These are phyloP conservation scores for Venturia oleaginea DNA, from an alignment of 2,329 filamentous ascomycete species.

Conservation along the genomic window DNA sequence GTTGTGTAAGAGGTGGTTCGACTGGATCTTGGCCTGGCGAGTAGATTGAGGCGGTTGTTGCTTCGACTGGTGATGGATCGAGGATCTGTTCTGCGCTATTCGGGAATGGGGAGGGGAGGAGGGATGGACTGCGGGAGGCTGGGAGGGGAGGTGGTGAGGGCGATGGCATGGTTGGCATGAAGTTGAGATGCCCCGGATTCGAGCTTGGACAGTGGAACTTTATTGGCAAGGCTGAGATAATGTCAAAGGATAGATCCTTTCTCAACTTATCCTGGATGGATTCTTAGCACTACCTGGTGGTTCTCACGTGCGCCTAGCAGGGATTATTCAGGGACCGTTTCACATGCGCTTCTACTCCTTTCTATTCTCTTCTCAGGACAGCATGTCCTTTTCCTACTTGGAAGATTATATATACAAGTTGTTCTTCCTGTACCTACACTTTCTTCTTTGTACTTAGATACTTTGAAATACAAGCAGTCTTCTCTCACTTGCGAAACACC, in stretches of 20 bases:
- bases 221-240: conserved; percentile 4
- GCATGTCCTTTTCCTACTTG: too few relatives aligned
- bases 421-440: too few relatives aligned
- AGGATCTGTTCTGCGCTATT: conserved; percentile 1
- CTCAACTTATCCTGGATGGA: too few relatives aligned
- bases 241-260: neutral
- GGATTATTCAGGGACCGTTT: too few relatives aligned
- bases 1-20: conserved; percentile 15
- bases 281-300: too few relatives aligned
- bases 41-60: conserved; percentile 14
- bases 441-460: too few relatives aligned
- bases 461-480: too few relatives aligned
- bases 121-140: neutral
- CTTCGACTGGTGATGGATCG: conserved; percentile 11
- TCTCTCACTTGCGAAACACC: too few relatives aligned
- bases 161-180: conserved; percentile 6
- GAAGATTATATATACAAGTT: too few relatives aligned
- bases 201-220: conserved; percentile 5
- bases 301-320: too few relatives aligned
- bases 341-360: too few relatives aligned
- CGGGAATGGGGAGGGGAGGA: conserved; percentile 8
- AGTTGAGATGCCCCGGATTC: conserved; percentile 3
- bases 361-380: too few relatives aligned
- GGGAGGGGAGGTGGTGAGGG: neutral
- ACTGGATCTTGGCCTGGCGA: conserved; percentile 18